phyloP scores from a whole-genome alignment of 371 early-diverging fungal genomes.

The Actinomucor elegans region DNA sequence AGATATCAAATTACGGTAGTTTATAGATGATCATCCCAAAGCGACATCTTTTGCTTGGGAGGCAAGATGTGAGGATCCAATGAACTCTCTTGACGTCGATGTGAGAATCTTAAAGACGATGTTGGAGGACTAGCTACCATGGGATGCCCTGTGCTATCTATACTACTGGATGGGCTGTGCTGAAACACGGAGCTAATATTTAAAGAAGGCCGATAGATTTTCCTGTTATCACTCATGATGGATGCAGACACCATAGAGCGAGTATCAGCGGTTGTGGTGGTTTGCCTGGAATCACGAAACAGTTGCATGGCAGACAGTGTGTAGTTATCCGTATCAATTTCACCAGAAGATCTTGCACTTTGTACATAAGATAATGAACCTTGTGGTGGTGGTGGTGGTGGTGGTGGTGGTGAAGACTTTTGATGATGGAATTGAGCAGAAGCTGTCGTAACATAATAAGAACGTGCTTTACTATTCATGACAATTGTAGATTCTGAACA shows the following conservation, averaged over 20 bases:
- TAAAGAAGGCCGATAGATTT: not conserved
- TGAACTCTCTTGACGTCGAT: not conserved
- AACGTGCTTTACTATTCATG: too few species aligned
- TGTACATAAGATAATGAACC: too few species aligned
- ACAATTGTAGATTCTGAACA: not conserved
- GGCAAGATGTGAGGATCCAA: not conserved
- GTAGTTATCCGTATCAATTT: not conserved
- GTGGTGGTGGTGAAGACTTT: too few species aligned
- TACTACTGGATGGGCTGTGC: not conserved
- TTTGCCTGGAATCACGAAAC: not conserved
- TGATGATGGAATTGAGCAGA: not conserved
- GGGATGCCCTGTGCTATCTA: not conserved
- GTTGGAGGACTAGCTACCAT: not conserved
- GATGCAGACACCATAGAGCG: not conserved
- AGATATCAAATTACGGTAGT: not conserved
- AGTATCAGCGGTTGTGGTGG: not conserved
- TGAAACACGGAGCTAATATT: not conserved
- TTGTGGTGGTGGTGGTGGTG: too few species aligned
- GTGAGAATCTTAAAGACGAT: not conserved
- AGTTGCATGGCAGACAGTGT: not conserved
- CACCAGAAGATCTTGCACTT: not conserved
- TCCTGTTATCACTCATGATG: not conserved
- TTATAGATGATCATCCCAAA: slow-evolving; percentile 2
- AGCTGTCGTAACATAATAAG: too few species aligned
- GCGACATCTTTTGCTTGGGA: not conserved